phyloP scores from a whole-genome alignment of 2,329 filamentous ascomycete genomes.

The Alternaria panax region DNA sequence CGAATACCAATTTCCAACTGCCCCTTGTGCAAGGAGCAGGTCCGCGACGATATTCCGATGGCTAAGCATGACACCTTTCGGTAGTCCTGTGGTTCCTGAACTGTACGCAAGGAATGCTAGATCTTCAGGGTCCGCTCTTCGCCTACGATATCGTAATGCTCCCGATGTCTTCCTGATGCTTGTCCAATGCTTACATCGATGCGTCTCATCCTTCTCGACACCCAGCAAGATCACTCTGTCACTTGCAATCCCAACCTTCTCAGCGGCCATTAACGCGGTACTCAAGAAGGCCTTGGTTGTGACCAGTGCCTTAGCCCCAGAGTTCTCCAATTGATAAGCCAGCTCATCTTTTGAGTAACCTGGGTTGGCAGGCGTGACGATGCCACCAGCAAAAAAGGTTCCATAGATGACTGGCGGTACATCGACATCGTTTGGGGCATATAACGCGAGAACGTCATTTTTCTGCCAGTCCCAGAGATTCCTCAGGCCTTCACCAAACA shows the following conservation, averaged over 20 bases:
- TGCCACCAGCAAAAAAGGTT: slow-evolving; percentile 79
- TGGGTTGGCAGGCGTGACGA: slow-evolving; percentile 83
- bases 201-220: slow-evolving; percentile 65
- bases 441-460: slow-evolving; percentile 81
- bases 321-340: slow-evolving; percentile 81
- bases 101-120: slow-evolving; percentile 76
- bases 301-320: slow-evolving; percentile 73
- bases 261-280: slow-evolving; percentile 71
- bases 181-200: slow-evolving; percentile 73
- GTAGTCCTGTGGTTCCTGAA: slow-evolving; percentile 54
- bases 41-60: slow-evolving; percentile 63
- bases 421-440: slow-evolving; percentile 85
- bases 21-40: slow-evolving; percentile 82
- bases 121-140: slow-evolving; percentile 69
- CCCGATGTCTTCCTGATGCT: slow-evolving; percentile 70
- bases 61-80: slow-evolving; percentile 56
- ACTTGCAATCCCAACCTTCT: slow-evolving; percentile 70
- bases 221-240: slow-evolving; percentile 80
- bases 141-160: slow-evolving; percentile 64
- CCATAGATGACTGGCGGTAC: slow-evolving; percentile 78
- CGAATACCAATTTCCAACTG: slow-evolving; percentile 83
- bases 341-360: slow-evolving; percentile 84
- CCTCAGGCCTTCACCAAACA: slow-evolving; percentile 80
- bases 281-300: slow-evolving; percentile 74
- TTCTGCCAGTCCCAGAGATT: slow-evolving; percentile 78